Evolutionary conservation across 768 basidiomycete genomes (phyloP).

Genomic region (Auriculariales sp.): DNA sequence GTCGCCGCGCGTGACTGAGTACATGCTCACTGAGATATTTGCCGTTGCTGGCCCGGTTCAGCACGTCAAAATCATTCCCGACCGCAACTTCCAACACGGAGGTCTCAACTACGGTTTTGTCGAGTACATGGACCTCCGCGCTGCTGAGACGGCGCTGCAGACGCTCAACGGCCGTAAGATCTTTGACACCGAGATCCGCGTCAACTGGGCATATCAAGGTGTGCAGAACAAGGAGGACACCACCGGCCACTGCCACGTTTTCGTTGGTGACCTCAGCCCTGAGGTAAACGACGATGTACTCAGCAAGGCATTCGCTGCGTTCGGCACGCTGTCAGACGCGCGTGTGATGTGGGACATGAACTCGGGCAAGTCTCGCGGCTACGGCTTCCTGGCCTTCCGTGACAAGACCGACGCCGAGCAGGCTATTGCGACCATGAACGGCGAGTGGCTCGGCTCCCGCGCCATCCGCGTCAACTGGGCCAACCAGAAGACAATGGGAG

Average conservation of each 20-base stretch:
- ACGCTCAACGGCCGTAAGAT: slow-evolving; percentile 98
- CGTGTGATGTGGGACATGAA: slow-evolving; percentile 99
- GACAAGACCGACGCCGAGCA: slow-evolving; percentile 99
- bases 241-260: slow-evolving; percentile 93
- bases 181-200: slow-evolving; percentile 97
- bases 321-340: slow-evolving; percentile 92
- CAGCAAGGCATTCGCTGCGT: slow-evolving; percentile 91
- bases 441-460: slow-evolving; percentile 95
- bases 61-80: slow-evolving; percentile 99
- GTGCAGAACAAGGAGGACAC: slow-evolving; percentile 98
- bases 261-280: slow-evolving; percentile 98
- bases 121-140: slow-evolving; percentile 97
- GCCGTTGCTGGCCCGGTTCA: slow-evolving; percentile 94
- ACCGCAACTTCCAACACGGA: slow-evolving; percentile 97
- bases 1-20: slow-evolving; percentile 94
- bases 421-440: slow-evolving; percentile 99
- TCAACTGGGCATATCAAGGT: slow-evolving; percentile 99
- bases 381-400: slow-evolving; percentile 96
- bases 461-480: slow-evolving; percentile 99
- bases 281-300: slow-evolving; percentile 98
- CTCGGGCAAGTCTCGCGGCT: slow-evolving; percentile 94
- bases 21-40: slow-evolving; percentile 97
- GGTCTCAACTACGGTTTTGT: slow-evolving; percentile 99
- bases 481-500: slow-evolving; percentile 90
- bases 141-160: slow-evolving; percentile 96